phyloP scores from a whole-genome alignment of 2,329 filamentous ascomycete species.

The Paecilomyces sp. region DNA sequence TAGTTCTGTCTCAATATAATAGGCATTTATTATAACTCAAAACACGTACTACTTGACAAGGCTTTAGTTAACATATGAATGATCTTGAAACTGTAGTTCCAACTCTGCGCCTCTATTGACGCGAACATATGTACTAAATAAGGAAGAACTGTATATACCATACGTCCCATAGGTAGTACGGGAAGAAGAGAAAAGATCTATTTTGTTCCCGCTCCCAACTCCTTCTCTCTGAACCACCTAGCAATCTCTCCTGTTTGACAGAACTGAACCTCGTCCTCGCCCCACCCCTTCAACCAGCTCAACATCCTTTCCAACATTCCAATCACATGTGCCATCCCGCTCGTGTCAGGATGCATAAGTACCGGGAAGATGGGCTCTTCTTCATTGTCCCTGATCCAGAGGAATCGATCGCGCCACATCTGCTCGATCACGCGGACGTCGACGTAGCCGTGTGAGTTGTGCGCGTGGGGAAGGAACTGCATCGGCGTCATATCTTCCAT shows the following conservation, averaged over 20 bases:
- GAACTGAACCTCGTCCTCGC: slow-evolving; percentile 22
- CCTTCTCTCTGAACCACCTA: slow-evolving; percentile 18
- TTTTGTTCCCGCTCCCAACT: background rate
- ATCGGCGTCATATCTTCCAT: slow-evolving; percentile 42
- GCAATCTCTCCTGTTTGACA: slow-evolving; percentile 23
- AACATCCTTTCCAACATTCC: slow-evolving; percentile 50
- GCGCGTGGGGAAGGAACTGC: slow-evolving; percentile 35
- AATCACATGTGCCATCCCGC: slow-evolving; percentile 55
- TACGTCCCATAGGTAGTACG: background rate
- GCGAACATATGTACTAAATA: background rate
- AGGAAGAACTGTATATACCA: background rate
- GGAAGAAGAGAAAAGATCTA: background rate
- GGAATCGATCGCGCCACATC: slow-evolving; percentile 55
- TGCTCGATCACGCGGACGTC: slow-evolving; percentile 50
- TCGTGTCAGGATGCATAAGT: slow-evolving; percentile 52
- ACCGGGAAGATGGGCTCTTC: slow-evolving; percentile 43
- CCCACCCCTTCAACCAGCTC: slow-evolving; percentile 41
- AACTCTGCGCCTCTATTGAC: background rate
- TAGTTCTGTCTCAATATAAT: background rate
- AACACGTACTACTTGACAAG: too few species aligned
- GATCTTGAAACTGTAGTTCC: too few species aligned
- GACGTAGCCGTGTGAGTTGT: slow-evolving; percentile 53
- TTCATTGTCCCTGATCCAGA: slow-evolving; percentile 46
- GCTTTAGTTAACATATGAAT: too few species aligned
- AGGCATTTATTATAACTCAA: too few species aligned